A percentile compares a stretch with the other conserved stretches of the same genome.
phyloP scores from a whole-genome alignment of 176 grass and related monocot genomes.

The Eragrostis nindensis region DNA sequence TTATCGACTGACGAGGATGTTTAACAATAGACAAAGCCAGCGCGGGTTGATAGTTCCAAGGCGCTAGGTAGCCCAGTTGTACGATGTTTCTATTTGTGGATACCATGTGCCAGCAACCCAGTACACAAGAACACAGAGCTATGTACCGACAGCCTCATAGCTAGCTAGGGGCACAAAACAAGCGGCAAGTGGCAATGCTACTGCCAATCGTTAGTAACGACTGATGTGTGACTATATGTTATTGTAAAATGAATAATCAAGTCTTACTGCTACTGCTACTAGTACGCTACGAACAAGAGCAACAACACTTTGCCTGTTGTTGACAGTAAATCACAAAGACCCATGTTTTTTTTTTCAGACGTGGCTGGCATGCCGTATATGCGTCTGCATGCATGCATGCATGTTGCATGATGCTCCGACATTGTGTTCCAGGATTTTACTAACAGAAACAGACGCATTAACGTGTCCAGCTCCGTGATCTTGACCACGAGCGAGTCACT shows the following conservation, averaged over 20 bases:
- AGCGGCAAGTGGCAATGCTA: not conserved
- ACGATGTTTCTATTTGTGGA: slow-evolving; percentile 33
- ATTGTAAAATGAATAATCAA: not conserved
- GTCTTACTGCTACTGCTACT: no score
- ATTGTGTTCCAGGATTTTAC: not conserved
- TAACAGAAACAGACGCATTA: no score
- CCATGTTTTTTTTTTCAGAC: no score
- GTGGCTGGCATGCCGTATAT: not conserved
- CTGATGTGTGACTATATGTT: not conserved
- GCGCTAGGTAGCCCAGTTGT: not conserved
- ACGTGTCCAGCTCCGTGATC: not conserved
- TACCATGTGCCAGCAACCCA: slow-evolving; percentile 18
- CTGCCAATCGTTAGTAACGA: no score
- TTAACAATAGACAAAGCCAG: not conserved
- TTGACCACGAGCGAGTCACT: not conserved
- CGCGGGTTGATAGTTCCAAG: slow-evolving; percentile 8
- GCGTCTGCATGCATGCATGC: no score
- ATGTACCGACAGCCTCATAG: not conserved
- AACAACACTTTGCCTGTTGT: not conserved
- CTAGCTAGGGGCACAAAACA: not conserved
- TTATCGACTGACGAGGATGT: not conserved
- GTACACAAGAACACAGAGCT: not conserved
- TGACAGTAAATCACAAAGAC: not conserved
- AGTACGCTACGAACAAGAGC: no score
- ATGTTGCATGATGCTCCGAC: not conserved